Evolutionary conservation across 1,284 basidiomycete genomes (phyloP).

Genomic region (Sanghuangporus weigelae): DNA sequence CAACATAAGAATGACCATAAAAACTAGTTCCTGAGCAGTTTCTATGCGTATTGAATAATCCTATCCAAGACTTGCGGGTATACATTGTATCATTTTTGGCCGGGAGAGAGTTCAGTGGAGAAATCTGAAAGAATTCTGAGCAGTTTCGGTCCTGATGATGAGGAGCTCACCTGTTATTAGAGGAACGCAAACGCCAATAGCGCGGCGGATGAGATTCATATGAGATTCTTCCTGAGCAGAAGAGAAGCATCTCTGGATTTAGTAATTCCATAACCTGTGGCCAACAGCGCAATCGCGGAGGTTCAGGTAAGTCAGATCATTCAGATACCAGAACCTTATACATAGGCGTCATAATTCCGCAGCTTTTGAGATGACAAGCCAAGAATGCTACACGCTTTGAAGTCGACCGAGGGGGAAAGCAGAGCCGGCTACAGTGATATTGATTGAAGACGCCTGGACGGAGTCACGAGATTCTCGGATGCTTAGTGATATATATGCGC

Average conservation of each 20-base stretch:
- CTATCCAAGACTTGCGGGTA: background rate
- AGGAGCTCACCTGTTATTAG: too few species aligned
- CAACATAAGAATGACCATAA: background rate
- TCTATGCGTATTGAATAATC: background rate
- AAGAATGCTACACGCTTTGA: too few species aligned
- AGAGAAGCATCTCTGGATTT: background rate
- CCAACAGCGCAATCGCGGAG: background rate
- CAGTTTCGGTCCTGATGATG: too few species aligned
- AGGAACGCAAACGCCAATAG: too few species aligned
- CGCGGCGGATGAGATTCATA: too few species aligned
- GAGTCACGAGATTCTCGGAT: conserved; percentile 2
- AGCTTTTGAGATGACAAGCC: too few species aligned
- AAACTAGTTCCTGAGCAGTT: background rate
- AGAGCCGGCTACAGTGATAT: background rate
- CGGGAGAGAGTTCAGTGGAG: too few species aligned
- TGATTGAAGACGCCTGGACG: background rate
- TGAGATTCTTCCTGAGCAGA: background rate
- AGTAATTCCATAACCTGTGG: background rate
- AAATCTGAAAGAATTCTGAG: too few species aligned
- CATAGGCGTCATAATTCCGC: background rate
- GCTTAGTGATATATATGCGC: background rate
- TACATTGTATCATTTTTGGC: too few species aligned
- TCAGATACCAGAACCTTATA: background rate
- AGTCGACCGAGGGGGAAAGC: background rate
- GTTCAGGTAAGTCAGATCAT: background rate